Evolutionary conservation across 495 filamentous ascomycete genomes (phyloP).

Genomic region (Xylaria scruposa): DNA sequence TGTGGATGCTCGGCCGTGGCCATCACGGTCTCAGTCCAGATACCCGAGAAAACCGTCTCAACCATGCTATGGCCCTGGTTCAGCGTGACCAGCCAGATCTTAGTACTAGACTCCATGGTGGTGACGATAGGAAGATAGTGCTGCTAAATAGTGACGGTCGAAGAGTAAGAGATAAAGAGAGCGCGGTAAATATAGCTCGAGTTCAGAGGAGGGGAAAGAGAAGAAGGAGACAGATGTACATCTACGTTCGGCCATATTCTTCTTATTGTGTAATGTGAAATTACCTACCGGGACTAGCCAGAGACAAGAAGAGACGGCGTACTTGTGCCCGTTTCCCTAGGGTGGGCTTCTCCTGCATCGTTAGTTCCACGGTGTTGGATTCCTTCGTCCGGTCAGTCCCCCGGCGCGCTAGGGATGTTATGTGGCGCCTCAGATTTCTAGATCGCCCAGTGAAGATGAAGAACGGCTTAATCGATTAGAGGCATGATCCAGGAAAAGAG

Average conservation of each 20-base stretch:
- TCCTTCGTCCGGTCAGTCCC: neutral
- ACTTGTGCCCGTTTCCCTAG: neutral
- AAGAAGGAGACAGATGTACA: neutral
- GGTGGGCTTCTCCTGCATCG: conserved; percentile 18
- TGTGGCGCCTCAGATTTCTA: neutral
- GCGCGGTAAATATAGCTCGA: neutral
- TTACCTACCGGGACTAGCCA: neutral
- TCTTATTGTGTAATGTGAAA: conserved; percentile 1
- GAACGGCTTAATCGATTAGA: neutral
- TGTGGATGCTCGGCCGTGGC: neutral
- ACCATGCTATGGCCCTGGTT: conserved; percentile 23
- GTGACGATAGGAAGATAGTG: neutral
- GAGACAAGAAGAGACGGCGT: neutral
- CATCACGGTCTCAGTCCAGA: neutral
- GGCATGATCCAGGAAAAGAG: neutral
- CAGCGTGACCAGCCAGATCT: conserved; percentile 14
- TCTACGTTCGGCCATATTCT: neutral
- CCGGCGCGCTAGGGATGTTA: neutral
- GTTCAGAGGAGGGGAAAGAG: neutral
- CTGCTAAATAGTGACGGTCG: neutral
- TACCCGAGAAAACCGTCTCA: conserved; percentile 13
- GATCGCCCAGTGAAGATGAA: neutral
- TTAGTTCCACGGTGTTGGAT: conserved; percentile 17
- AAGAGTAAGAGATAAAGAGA: neutral
- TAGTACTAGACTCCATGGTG: neutral